A percentile compares a stretch with the other conserved stretches of the same genome.
Conservation (phyloP, 1,284 basidiomycete genomes). For the Entoloma clypeatum region DNA sequence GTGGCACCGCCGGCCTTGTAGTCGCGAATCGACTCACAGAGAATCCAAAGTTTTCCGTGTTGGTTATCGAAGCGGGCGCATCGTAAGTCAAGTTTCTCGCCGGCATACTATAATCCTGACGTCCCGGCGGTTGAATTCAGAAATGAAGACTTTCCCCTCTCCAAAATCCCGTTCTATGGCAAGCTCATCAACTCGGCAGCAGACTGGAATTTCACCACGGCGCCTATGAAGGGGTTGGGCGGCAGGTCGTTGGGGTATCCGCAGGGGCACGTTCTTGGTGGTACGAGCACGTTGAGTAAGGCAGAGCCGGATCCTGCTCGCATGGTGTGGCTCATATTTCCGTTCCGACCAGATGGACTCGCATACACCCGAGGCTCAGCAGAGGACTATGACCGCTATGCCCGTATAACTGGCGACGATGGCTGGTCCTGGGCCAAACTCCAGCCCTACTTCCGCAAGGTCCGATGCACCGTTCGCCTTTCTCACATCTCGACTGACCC, state of each 20-base stretch:
- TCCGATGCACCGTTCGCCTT: slow-evolving; percentile 4
- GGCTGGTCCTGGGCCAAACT: slow-evolving; percentile 25
- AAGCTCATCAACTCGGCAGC: slow-evolving; percentile 16
- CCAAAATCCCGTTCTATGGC: slow-evolving; percentile 18
- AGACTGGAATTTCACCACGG: slow-evolving; percentile 20
- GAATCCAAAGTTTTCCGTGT: slow-evolving; percentile 14
- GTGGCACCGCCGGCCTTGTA: slow-evolving; percentile 20
- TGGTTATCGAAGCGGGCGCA: slow-evolving; percentile 18
- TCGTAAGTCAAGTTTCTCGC: slow-evolving; percentile 10
- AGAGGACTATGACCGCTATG: slow-evolving; percentile 26
- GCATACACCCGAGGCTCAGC: slow-evolving; percentile 23
- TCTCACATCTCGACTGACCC: background rate
- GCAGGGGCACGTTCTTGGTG: slow-evolving; percentile 19
- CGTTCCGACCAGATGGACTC: slow-evolving; percentile 21
- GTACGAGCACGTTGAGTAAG: slow-evolving; percentile 18
- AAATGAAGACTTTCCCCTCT: slow-evolving; percentile 11
- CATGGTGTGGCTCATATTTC: background rate
- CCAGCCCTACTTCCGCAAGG: slow-evolving; percentile 22
- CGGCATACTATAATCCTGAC: background rate
- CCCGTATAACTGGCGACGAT: slow-evolving; percentile 17
- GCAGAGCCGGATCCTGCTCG: slow-evolving; percentile 4
- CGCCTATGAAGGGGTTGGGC: slow-evolving; percentile 12
- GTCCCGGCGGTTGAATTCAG: background rate
- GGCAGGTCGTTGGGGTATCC: slow-evolving; percentile 16
- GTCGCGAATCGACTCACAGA: slow-evolving; percentile 19